These are phyloP conservation scores for Sungouiella thailandica DNA, from an alignment of 805 yeast genomes.

Conservation along the genomic window DNA sequence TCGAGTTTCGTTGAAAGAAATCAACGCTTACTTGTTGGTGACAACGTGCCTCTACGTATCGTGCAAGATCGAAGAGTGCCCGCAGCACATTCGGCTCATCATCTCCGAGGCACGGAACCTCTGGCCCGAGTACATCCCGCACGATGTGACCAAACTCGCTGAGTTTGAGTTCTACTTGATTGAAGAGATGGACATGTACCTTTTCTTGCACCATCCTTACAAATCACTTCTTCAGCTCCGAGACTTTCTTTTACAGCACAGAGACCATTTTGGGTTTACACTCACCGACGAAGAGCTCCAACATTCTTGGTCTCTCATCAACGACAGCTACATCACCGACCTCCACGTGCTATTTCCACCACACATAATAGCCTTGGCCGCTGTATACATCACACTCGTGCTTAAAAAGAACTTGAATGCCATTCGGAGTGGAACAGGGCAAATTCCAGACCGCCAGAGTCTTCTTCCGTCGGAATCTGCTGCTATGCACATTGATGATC, in stretches of 20 bases:
- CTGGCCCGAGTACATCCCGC: conserved; percentile 95
- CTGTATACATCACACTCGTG: conserved; percentile 74
- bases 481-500: conserved; percentile 33
- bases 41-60: conserved; percentile 86
- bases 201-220: conserved; percentile 76
- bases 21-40: conserved; percentile 74
- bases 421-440: conserved; percentile 12
- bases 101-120: conserved; percentile 78
- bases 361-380: conserved; percentile 76
- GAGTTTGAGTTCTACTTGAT: conserved; percentile 93
- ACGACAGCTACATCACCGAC: conserved; percentile 87
- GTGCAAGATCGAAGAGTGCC: conserved; percentile 92
- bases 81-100: conserved; percentile 84
- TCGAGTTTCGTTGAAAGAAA: conserved; percentile 68
- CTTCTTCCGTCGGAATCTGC: conserved; percentile 10
- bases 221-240: conserved; percentile 52
- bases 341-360: conserved; percentile 82
- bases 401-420: conserved; percentile 37
- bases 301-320: conserved; percentile 82
- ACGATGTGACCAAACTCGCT: conserved; percentile 85
- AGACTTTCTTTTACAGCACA: conserved; percentile 35
- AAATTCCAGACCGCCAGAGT: conserved; percentile 5
- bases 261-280: conserved; percentile 21
- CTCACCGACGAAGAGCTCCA: conserved; percentile 68
- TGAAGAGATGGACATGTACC: conserved; percentile 74